Conservation (phyloP, 768 basidiomycete species). For the Amanita jacksonii region DNA sequence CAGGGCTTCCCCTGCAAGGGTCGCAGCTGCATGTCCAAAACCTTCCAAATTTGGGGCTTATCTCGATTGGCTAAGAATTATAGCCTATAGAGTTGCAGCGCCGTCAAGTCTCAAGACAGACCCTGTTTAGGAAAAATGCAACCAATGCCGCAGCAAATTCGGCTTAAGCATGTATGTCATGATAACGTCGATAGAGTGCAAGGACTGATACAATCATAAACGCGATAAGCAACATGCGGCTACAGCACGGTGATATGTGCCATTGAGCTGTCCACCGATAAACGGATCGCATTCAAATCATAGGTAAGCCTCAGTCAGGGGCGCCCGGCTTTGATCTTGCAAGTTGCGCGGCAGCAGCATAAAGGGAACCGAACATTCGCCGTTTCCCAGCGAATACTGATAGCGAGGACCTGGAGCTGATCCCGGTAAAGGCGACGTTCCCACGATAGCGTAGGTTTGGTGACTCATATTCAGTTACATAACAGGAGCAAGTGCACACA, state of each 20-base stretch:
- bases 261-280: background rate
- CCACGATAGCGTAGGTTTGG: slow-evolving; percentile 1
- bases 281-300: background rate
- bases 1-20: background rate
- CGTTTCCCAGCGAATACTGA: slow-evolving; percentile 9
- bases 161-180: background rate
- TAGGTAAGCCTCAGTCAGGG: background rate
- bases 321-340: background rate
- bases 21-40: too few relatives aligned
- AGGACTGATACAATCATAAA: background rate
- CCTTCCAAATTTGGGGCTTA: too few relatives aligned
- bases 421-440: slow-evolving; percentile 1
- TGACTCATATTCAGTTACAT: too few relatives aligned
- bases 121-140: background rate
- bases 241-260: slow-evolving; percentile 1
- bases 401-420: slow-evolving; percentile 1
- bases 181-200: background rate
- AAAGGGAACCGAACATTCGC: slow-evolving; percentile 7
- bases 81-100: too few relatives aligned
- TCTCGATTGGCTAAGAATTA: too few relatives aligned
- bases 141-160: background rate
- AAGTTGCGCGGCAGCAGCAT: slow-evolving; percentile 8
- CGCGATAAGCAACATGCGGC: slow-evolving; percentile 2
- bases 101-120: background rate
- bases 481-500: too few relatives aligned